Conservation (phyloP, 805 yeast genomes). For the Candida insectorum region DNA sequence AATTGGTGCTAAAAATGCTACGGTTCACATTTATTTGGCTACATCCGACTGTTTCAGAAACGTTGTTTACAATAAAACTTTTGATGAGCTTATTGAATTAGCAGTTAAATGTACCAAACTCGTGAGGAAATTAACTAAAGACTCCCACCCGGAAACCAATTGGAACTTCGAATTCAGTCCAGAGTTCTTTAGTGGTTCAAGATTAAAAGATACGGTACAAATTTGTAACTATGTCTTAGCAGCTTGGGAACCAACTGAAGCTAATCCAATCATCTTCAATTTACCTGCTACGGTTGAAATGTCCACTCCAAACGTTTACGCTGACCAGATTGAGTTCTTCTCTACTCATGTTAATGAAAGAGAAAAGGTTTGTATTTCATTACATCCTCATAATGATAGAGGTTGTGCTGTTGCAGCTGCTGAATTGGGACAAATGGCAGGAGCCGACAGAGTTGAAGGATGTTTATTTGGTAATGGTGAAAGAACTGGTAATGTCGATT, state of each 20-base stretch:
- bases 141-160: conserved; percentile 53
- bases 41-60: conserved; percentile 72
- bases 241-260: conserved; percentile 69
- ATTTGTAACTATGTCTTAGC: conserved; percentile 72
- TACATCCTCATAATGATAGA: conserved; percentile 82
- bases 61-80: conserved; percentile 63
- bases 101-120: conserved; percentile 63
- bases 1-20: conserved; percentile 72
- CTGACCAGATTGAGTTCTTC: conserved; percentile 81
- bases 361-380: conserved; percentile 67
- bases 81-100: conserved; percentile 54
- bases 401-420: conserved; percentile 91
- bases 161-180: conserved; percentile 83
- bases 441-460: conserved; percentile 87
- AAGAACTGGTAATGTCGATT: conserved; percentile 83
- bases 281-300: conserved; percentile 84
- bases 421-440: conserved; percentile 76
- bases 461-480: conserved; percentile 85
- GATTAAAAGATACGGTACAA: conserved; percentile 56
- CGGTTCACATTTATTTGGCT: conserved; percentile 73
- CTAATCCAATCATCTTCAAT: conserved; percentile 71
- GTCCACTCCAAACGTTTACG: conserved; percentile 77
- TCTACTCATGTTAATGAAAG: conserved; percentile 58
- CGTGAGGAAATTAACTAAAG: conserved; percentile 67
- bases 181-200: conserved; percentile 73